Evolutionary conservation across 2,329 filamentous ascomycete genomes (phyloP).

Genomic region (Lasiodiplodia gonubiensis): DNA sequence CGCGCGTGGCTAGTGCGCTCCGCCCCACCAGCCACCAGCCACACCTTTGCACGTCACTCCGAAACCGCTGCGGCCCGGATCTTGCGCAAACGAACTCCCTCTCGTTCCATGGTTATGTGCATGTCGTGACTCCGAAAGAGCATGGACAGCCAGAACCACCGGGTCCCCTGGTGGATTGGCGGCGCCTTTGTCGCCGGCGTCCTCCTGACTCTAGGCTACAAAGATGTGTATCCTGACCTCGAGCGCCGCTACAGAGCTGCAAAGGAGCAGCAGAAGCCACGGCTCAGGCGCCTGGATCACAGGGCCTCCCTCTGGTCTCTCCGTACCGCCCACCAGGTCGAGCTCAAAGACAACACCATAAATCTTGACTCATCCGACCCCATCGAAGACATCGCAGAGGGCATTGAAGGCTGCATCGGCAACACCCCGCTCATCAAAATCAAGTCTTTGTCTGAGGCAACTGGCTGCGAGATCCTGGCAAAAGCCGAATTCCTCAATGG

Average conservation of each 20-base stretch:
- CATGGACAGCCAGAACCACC: constrained; percentile 33
- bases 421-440: constrained; percentile 90
- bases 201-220: constrained; percentile 75
- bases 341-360: constrained; percentile 26
- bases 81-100: neutral
- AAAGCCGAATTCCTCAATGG: constrained; percentile 98
- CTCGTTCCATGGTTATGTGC: neutral
- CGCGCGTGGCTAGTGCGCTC: constrained; percentile 32
- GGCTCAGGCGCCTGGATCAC: constrained; percentile 35
- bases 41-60: constrained; percentile 11
- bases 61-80: neutral
- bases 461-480: constrained; percentile 85
- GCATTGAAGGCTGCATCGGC: constrained; percentile 90
- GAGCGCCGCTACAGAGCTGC: constrained; percentile 66
- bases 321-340: constrained; percentile 12
- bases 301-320: constrained; percentile 30
- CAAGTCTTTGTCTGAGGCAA: constrained; percentile 81
- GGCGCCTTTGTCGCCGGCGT: constrained; percentile 80
- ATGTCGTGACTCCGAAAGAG: constrained; percentile 4
- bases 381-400: constrained; percentile 64
- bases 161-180: constrained; percentile 64
- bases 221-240: constrained; percentile 78
- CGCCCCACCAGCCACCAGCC: constrained; percentile 23
- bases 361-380: neutral
- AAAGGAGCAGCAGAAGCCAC: constrained; percentile 35